Conservation (phyloP, 768 basidiomycete genomes). For the Kondoa malvinella region DNA sequence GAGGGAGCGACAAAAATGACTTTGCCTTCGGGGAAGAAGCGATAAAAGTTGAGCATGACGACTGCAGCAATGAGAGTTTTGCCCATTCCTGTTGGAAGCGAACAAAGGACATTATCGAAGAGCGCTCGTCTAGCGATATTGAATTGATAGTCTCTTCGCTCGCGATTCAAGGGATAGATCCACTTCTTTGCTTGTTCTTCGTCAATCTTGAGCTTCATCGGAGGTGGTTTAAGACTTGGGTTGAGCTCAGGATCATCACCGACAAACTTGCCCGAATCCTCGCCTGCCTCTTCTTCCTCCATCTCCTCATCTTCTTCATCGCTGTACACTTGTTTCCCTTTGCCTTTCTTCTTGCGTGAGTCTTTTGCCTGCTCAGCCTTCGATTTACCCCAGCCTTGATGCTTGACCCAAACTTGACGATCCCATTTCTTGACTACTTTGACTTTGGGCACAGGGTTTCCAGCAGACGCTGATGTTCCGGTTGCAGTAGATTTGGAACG, state of each 20-base stretch:
- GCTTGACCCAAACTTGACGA: constrained; percentile 67
- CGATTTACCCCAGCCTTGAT: constrained; percentile 39
- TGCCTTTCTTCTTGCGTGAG: constrained; percentile 39
- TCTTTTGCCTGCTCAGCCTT: constrained; percentile 40
- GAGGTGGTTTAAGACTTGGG: constrained; percentile 66
- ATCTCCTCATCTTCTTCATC: constrained; percentile 39
- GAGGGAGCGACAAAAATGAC: constrained; percentile 92
- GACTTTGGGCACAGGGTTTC: constrained; percentile 34
- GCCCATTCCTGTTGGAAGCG: constrained; percentile 85
- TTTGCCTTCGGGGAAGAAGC: constrained; percentile 82
- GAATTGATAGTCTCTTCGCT: constrained; percentile 81
- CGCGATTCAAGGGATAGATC: constrained; percentile 76
- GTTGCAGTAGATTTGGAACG: not conserved
- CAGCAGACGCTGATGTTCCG: not conserved
- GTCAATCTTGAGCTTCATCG: constrained; percentile 64
- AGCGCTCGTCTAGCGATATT: constrained; percentile 74
- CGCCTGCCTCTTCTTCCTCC: constrained; percentile 42
- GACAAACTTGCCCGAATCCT: constrained; percentile 21
- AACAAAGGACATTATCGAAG: constrained; percentile 83
- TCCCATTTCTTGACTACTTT: constrained; percentile 75
- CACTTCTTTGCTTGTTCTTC: constrained; percentile 65
- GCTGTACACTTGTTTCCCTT: constrained; percentile 19
- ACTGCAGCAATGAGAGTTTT: constrained; percentile 97
- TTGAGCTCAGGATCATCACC: constrained; percentile 45
- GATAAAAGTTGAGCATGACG: constrained; percentile 57